Base-by-base conservation (phyloP, 2,329 filamentous ascomycete species). In the Colletotrichum echinochloae region DNA sequence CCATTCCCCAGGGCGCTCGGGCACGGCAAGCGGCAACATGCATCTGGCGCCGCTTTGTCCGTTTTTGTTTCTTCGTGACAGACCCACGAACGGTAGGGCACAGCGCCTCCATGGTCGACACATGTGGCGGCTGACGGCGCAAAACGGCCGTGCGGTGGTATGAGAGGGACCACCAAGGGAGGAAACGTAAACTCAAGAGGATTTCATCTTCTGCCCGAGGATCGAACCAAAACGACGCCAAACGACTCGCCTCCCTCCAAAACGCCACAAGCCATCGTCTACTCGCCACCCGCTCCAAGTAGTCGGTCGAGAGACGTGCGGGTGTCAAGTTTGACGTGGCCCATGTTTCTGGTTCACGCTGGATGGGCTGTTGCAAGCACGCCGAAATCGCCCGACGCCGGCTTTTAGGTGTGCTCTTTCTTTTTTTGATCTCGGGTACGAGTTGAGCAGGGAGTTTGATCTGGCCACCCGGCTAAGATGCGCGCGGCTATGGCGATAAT, bases 141-240 rank as follows among this genome's bases (percentile, higher is more conserved):
- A 52, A 57, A 62, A 70, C 65, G 55, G 30, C 63, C 67, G 67
- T 70, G 67, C 67, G 64, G 41, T 28, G 41, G 64, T 70, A 26
- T 67, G 67, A 67, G 63, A 51, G 60, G 39, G 16, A 28, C 28
- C 8, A 26, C 41, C 20, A 30, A 11, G 9, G 60, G 46, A 35
- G 41, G 55, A 52, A 46, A 35, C 16, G 20, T 20, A 60, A 48
- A 57, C 63, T 56, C 57, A 57, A 51, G 51, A 62, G 64, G 57
- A 70, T 70, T 70, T 67, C 67, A 67, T 23, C 35, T 59, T 57
- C 67, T 70, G 67, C 67, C 67, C 67, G 67, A 70, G 57, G 57
- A 70, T 70, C 64, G 56, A 70, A 59, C 35, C 64, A 70, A 70
- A 70, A 60, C 48, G 16, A 46, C 44, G 2, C 26, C 48, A 30